A percentile compares a stretch with the other conserved stretches of the same genome.
Conservation (phyloP, 164 flowering plant species). For the Kalanchoe fedtschenkoi region DNA sequence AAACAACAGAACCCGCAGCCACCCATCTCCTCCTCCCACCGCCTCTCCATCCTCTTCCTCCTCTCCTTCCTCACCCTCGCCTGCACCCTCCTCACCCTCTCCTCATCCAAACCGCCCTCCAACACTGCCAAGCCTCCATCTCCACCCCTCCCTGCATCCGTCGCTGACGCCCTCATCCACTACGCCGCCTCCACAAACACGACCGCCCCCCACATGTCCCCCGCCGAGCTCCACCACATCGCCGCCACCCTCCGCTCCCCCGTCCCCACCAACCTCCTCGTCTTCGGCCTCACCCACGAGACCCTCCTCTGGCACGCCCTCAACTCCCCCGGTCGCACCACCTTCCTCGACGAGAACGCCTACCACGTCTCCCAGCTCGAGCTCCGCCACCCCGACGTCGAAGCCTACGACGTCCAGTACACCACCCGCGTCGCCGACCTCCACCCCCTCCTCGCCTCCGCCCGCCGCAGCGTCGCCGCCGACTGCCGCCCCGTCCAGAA, state of each 20-base stretch:
- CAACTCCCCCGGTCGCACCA: conserved; percentile 61
- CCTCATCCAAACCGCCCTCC: conserved; percentile 8
- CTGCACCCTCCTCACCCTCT: conserved; percentile 33
- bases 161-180: conserved; percentile 53
- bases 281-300: conserved; percentile 84
- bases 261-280: conserved; percentile 54
- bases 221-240: conserved; percentile 38
- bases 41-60: conserved; percentile 46
- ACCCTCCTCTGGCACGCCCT: conserved; percentile 70
- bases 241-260: conserved; percentile 39
- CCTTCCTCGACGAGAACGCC: conserved; percentile 69
- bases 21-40: conserved; percentile 18
- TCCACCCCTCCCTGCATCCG: conserved; percentile 16
- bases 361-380: conserved; percentile 41
- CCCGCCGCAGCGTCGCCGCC: conserved; percentile 10
- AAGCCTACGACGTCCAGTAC: conserved; percentile 82
- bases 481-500: conserved; percentile 59
- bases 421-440: conserved; percentile 31
- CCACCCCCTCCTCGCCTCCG: conserved; percentile 13
- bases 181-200: conserved; percentile 41
- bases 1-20: conserved; percentile 16
- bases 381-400: conserved; percentile 41
- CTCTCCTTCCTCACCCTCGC: conserved; percentile 50
- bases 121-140: conserved; percentile 5
- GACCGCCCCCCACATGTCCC: conserved; percentile 39